A percentile compares a stretch with the other conserved stretches of the same genome.
Conservation (phyloP, 305 asterid genomes). For the Fraxinus greggii region DNA sequence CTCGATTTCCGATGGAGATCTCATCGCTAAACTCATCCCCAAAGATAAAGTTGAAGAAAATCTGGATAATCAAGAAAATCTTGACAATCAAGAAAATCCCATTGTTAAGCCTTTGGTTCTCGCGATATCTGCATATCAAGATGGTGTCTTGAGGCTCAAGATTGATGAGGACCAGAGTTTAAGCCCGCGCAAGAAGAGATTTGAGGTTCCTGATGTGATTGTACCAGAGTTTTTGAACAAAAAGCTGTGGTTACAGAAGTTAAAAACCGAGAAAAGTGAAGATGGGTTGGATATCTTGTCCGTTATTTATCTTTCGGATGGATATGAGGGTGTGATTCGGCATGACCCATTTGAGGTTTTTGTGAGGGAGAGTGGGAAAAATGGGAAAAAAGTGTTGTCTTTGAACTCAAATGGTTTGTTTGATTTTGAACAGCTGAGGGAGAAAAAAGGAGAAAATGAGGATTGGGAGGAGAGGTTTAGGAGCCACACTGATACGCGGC, state of each 20-base stretch:
- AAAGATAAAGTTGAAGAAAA: conserved; percentile 39
- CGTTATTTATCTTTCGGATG: conserved; percentile 73
- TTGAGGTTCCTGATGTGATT: conserved; percentile 91
- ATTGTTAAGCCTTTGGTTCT: conserved; percentile 50
- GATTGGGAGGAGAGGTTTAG: conserved; percentile 91
- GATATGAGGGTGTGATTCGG: conserved; percentile 82
- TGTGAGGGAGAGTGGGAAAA: conserved; percentile 67
- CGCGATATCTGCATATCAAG: conserved; percentile 74
- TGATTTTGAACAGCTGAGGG: conserved; percentile 84
- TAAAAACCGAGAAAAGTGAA: conserved; percentile 54
- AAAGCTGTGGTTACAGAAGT: conserved; percentile 72
- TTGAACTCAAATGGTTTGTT: conserved; percentile 87
- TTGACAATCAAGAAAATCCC: conserved; percentile 21
- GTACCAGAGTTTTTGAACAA: conserved; percentile 60
- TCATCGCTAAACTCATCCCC: conserved; percentile 61
- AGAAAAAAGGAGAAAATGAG: conserved; percentile 64
- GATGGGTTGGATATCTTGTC: conserved; percentile 49
- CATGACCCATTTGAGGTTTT: conserved; percentile 87
- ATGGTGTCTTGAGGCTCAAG: conserved; percentile 80
- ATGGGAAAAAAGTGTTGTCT: conserved; percentile 67
- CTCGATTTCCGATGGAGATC: conserved; percentile 74
- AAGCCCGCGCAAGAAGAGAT: conserved; percentile 73
- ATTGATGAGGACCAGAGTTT: conserved; percentile 76
- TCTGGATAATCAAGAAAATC: conserved; percentile 27
- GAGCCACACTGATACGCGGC: conserved; percentile 83